These are phyloP conservation scores for Blastobotrys malaysiensis DNA, from an alignment of 1,139 yeast genomes.

Conservation along the genomic window DNA sequence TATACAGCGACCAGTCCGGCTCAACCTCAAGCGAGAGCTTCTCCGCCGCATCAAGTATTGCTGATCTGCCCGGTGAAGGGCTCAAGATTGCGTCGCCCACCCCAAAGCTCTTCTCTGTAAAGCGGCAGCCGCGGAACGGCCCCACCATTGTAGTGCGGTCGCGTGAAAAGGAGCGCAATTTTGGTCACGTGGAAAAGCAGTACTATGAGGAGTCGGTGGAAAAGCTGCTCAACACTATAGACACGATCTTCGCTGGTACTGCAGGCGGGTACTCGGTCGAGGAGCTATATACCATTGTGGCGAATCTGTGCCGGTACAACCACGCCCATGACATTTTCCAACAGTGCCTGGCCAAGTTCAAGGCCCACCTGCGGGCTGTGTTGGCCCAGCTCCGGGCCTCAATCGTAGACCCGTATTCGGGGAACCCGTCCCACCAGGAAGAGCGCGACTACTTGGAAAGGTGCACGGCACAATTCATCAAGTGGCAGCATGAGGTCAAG, in stretches of 20 bases:
- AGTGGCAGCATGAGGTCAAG: constrained; percentile 26
- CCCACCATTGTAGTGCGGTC: not conserved
- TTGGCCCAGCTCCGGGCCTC: constrained; percentile 5
- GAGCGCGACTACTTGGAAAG: not conserved
- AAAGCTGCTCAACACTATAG: constrained; percentile 22
- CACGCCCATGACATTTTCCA: constrained; percentile 27
- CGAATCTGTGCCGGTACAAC: constrained; percentile 34
- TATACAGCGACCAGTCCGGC: not conserved
- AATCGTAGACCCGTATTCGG: not conserved
- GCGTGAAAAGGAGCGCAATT: not conserved
- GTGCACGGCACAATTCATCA: not conserved
- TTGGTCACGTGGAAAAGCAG: constrained; percentile 5
- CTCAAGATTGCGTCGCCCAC: not conserved
- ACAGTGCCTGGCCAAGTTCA: constrained; percentile 18
- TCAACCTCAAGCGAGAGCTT: not conserved
- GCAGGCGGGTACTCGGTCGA: constrained; percentile 24
- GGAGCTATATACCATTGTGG: constrained; percentile 35
- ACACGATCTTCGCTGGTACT: constrained; percentile 19
- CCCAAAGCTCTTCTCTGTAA: not conserved
- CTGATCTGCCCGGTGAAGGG: not conserved
- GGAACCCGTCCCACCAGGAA: not conserved
- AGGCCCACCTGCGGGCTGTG: constrained; percentile 12
- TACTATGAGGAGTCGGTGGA: constrained; percentile 21
- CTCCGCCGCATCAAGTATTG: not conserved
- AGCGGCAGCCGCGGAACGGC: not conserved